phyloP scores from a whole-genome alignment of 2,329 filamentous ascomycete species.

The Dendrostoma leiphaemia region DNA sequence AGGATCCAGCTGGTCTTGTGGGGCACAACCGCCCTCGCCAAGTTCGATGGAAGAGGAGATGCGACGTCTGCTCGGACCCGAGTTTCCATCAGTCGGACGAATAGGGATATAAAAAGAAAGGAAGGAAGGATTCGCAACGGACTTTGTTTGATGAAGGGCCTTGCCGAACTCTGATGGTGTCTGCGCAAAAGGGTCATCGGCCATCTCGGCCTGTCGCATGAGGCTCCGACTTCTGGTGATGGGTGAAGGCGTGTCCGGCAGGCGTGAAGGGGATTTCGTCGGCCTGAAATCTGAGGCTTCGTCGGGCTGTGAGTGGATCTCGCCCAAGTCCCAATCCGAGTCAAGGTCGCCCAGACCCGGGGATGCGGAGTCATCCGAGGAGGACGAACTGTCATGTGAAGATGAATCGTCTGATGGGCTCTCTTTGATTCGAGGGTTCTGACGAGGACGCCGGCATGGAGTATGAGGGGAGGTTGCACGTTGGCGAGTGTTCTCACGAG shows the following conservation, averaged over 20 bases:
- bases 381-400: background rate
- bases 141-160: background rate
- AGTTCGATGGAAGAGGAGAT: background rate
- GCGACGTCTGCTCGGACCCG: background rate
- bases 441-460: background rate
- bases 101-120: background rate
- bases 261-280: background rate
- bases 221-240: background rate
- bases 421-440: background rate
- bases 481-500: background rate
- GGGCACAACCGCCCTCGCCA: background rate
- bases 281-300: background rate
- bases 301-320: background rate
- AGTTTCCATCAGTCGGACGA: background rate
- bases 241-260: background rate
- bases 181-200: background rate
- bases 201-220: background rate
- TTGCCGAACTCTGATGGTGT: background rate
- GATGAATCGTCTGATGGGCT: background rate
- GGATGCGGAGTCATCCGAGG: background rate
- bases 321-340: no score
- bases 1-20: background rate
- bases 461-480: background rate
- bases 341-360: no score
- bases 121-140: background rate